Evolutionary conservation across 257 asterid genomes (phyloP).

Genomic region (Forsythia suspensa): DNA sequence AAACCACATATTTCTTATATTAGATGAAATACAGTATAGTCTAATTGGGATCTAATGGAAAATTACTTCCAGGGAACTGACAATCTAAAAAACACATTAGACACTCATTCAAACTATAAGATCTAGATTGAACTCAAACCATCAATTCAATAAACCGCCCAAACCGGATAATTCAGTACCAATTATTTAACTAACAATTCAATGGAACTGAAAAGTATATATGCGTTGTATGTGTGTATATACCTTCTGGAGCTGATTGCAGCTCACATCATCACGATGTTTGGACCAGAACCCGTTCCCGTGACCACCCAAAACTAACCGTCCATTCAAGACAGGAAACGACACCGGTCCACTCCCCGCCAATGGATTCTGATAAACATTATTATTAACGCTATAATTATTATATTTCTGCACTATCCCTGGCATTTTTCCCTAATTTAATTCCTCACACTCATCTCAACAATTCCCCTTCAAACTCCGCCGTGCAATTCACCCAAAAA

Average conservation of each 20-base stretch:
- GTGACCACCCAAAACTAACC: conserved; percentile 35
- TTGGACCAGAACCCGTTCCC: conserved; percentile 77
- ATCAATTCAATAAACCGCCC: conserved; percentile 15
- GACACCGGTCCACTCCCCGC: conserved; percentile 41
- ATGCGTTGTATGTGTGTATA: not conserved
- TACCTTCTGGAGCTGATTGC: conserved; percentile 91
- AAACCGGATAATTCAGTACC: conserved; percentile 15
- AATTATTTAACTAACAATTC: not conserved
- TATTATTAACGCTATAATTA: conserved; percentile 30
- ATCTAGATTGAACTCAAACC: conserved; percentile 20
- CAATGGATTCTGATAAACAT: conserved; percentile 33
- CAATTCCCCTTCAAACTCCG: conserved; percentile 25
- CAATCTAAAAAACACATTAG: conserved; percentile 16
- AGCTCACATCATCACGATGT: conserved; percentile 63
- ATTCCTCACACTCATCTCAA: conserved; percentile 43
- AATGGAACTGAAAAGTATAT: conserved; percentile 11
- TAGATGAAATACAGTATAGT: not conserved
- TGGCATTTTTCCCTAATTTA: conserved; percentile 66
- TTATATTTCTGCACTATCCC: conserved; percentile 65
- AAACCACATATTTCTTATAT: not conserved
- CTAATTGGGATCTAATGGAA: conserved; percentile 12
- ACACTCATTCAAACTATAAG: conserved; percentile 11
- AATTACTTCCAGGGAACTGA: not conserved
- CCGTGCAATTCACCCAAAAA: conserved; percentile 34
- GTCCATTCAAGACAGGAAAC: conserved; percentile 34